Percentiles rank a stretch among this genome's conserved stretches.
These are phyloP conservation scores for Debaryomyces sp. DNA, from an alignment of 1,139 yeast genomes.

Conservation along the genomic window DNA sequence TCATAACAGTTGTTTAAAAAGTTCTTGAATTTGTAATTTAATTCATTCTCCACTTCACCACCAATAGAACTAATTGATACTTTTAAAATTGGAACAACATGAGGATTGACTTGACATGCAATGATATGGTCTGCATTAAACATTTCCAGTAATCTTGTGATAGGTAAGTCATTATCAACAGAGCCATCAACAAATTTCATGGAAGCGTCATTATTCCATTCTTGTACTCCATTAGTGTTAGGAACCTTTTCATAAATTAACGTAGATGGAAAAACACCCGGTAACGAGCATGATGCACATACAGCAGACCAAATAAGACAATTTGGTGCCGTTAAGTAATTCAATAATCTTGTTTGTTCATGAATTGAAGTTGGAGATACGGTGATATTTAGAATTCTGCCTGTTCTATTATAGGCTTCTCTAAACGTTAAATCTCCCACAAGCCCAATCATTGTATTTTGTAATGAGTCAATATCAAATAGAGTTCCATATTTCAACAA, in stretches of 20 bases:
- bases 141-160: constrained; percentile 88
- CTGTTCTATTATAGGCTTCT: constrained; percentile 63
- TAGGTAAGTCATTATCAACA: constrained; percentile 91
- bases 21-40: constrained; percentile 56
- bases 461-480: constrained; percentile 76
- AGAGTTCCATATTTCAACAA: constrained; percentile 83
- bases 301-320: constrained; percentile 80
- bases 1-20: constrained; percentile 60
- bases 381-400: constrained; percentile 58
- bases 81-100: constrained; percentile 84
- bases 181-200: constrained; percentile 93
- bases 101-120: constrained; percentile 97
- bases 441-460: constrained; percentile 71
- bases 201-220: constrained; percentile 82
- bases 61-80: constrained; percentile 69
- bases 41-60: constrained; percentile 66
- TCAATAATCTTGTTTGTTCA: constrained; percentile 54
- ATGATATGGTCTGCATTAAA: constrained; percentile 95
- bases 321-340: constrained; percentile 52
- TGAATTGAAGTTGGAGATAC: constrained; percentile 63
- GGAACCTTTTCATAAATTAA: constrained; percentile 84
- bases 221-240: constrained; percentile 63
- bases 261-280: constrained; percentile 86
- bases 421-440: constrained; percentile 85
- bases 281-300: constrained; percentile 94